Evolutionary conservation across 345 rosid species (phyloP).

Genomic region (Syzygium grande): DNA sequence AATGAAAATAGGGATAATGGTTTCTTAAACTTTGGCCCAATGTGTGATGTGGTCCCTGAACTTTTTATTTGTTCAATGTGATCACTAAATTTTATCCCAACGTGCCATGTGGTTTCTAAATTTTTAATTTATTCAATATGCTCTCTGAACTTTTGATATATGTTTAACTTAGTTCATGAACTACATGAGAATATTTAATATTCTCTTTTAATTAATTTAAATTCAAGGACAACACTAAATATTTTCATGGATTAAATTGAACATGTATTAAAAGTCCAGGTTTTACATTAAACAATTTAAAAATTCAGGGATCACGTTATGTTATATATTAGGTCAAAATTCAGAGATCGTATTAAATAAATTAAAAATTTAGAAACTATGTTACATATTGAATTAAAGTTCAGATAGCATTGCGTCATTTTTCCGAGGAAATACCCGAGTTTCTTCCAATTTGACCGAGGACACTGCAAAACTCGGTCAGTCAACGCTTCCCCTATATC

Average conservation of each 20-base stretch:
- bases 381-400: background rate
- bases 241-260: too few species aligned
- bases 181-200: too few species aligned
- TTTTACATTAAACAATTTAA: too few species aligned
- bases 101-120: accelerated
- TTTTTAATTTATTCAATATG: too few species aligned
- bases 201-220: accelerated
- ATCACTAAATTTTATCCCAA: accelerated
- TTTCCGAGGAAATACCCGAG: background rate
- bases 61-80: background rate
- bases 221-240: too few species aligned
- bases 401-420: accelerated
- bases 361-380: accelerated
- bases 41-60: accelerated
- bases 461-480: background rate
- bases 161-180: accelerated
- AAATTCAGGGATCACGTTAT: too few species aligned
- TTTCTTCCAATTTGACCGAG: background rate
- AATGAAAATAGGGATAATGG: background rate
- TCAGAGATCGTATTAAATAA: accelerated
- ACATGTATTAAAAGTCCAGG: too few species aligned
- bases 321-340: accelerated
- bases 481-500: background rate
- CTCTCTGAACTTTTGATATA: accelerated
- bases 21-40: accelerated